phyloP scores from a whole-genome alignment of 805 yeast genomes.

The Alloascoidea africana region DNA sequence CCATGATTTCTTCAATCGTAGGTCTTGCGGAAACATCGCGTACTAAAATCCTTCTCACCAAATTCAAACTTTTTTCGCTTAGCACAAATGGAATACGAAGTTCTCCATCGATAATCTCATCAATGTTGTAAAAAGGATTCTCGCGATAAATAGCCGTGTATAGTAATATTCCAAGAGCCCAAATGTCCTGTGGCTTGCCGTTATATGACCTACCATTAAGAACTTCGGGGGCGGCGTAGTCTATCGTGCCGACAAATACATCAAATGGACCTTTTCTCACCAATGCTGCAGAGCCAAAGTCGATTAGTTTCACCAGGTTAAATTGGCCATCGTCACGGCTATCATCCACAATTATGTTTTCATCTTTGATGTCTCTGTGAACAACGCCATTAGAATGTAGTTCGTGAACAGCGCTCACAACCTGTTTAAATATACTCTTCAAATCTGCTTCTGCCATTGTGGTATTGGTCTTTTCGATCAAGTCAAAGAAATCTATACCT shows the following conservation, averaged over 20 bases:
- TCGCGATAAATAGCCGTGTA: conserved; percentile 88
- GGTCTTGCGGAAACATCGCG: conserved; percentile 58
- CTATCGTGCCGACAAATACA: conserved; percentile 93
- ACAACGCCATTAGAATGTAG: conserved; percentile 77
- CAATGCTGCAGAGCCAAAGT: conserved; percentile 92
- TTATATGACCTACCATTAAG: conserved; percentile 76
- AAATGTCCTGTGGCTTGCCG: conserved; percentile 90
- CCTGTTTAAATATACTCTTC: conserved; percentile 62
- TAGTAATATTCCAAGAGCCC: conserved; percentile 89
- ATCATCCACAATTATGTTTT: conserved; percentile 77
- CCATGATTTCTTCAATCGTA: conserved; percentile 50
- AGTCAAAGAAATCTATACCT: conserved; percentile 86
- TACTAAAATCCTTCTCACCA: conserved; percentile 53
- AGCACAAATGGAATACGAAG: conserved; percentile 50
- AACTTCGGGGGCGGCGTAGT: conserved; percentile 96
- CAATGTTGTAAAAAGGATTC: conserved; percentile 90
- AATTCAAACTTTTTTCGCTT: conserved; percentile 42
- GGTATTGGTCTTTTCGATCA: conserved; percentile 74
- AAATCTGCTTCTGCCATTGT: conserved; percentile 73
- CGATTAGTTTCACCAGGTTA: conserved; percentile 78
- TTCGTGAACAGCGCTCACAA: conserved; percentile 66
- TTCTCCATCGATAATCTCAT: conserved; percentile 88
- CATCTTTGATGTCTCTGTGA: conserved; percentile 92
- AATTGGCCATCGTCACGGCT: too few relatives aligned
- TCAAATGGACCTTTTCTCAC: conserved; percentile 88